Evolutionary conservation across 1,284 basidiomycete genomes (phyloP), one percentile per base, ranked within the genome.

Genomic region (Leccinum solheimii): DNA sequence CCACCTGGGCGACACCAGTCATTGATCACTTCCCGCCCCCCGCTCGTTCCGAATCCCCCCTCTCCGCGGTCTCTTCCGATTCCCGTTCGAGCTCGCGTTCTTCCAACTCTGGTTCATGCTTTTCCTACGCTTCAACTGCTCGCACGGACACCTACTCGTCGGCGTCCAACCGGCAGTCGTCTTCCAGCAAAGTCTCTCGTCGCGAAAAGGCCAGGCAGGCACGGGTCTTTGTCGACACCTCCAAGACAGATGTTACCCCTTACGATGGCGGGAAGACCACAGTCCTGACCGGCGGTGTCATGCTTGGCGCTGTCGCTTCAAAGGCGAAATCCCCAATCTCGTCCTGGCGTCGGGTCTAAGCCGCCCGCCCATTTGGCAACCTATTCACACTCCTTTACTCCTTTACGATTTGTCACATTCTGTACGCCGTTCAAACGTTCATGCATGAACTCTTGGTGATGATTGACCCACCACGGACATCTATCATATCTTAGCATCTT

Each of bases 211-310:
- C 83, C 10, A 82, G 86, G 64, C 85, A 87, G 71, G 82, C 83
- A 21, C 85, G 83, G 64, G 86, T 91, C 66, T 90, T 82, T 70
- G 74, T 92, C 58, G 90, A 92, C 73, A 81, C 80, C 26, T 76
- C 84, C 68, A 92, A 86, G 80, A 90, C 76, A 51, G 87, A 88
- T 58, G 87, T 92, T 62, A 92, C 90, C 55, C 88, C 88, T 70
- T 92, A 92, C 70, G 90, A 92, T 67, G 90, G 90, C 62, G 90
- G 90, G 66, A 91, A 91, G 81, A 92, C 90, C 60, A 91, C 90
- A 45, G 90, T 92, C 56, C 83, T 92, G 65, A 91, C 90, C 7
- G 90, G 90, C 59, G 90, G 90, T 66, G 90, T 92, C 66, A 92
- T 92, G 90, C 87, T 92, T 65, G 89, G 89, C 58, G 69, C 71